Percentiles rank a stretch among this genome's conserved stretches.
phyloP scores from a whole-genome alignment of 2,329 filamentous ascomycete genomes.

The Teratosphaeriaceae sp. region DNA sequence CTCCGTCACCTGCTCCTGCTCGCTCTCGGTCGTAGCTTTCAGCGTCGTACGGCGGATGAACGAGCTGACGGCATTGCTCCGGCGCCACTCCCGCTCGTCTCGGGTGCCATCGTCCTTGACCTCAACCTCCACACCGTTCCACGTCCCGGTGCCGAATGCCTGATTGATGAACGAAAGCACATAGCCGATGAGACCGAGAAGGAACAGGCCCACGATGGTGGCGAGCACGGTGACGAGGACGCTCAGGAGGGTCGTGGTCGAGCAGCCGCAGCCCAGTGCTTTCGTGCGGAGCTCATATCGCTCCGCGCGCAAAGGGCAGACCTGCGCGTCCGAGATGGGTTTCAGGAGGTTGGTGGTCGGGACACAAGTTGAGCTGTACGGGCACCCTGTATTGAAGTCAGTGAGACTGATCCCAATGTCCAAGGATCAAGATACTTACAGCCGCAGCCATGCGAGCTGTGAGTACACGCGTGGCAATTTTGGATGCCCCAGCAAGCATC shows the following conservation, averaged over 20 bases:
- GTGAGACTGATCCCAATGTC: too few species aligned
- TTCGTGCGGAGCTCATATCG: constrained; percentile 41
- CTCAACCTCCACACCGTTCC: constrained; percentile 24
- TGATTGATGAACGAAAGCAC: constrained; percentile 16
- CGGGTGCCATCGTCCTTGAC: constrained; percentile 22
- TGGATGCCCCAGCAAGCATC: constrained; percentile 26
- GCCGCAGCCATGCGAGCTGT: constrained; percentile 16
- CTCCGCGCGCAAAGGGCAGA: constrained; percentile 34
- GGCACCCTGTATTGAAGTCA: constrained; percentile 34
- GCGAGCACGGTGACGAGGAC: constrained; percentile 37
- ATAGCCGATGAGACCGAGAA: constrained; percentile 27
- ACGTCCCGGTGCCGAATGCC: constrained; percentile 19
- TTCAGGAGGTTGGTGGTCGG: constrained; percentile 35
- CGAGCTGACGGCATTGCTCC: constrained; percentile 9
- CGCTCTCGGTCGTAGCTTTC: constrained; percentile 22
- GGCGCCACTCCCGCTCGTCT: constrained; percentile 17
- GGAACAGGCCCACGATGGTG: constrained; percentile 33
- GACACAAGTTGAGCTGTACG: constrained; percentile 36
- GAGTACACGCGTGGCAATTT: constrained; percentile 26
- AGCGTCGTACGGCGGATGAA: constrained; percentile 9
- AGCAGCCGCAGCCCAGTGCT: constrained; percentile 40
- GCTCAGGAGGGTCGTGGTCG: constrained; percentile 40
- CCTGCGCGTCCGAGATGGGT: constrained; percentile 29
- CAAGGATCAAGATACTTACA: neutral
- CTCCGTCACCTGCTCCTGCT: constrained; percentile 31